Conservation (phyloP, 2,329 filamentous ascomycete genomes). For the Colletotrichum noveboracense region DNA sequence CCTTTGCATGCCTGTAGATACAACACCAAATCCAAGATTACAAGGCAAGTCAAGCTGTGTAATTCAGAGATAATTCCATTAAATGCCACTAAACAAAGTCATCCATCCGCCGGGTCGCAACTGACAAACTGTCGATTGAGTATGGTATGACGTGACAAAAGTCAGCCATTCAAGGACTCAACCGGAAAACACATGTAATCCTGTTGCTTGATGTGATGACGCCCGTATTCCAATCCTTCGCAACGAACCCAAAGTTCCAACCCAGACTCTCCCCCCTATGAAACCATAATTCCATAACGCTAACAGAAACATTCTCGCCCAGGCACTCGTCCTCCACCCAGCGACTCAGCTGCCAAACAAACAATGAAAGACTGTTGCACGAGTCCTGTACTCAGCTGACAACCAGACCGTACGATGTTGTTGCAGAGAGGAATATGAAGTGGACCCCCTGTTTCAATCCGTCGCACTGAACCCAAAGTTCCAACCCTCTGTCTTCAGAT, state of each 20-base stretch:
- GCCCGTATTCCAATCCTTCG: too few species aligned
- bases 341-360: too few species aligned
- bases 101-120: background rate
- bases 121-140: background rate
- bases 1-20: background rate
- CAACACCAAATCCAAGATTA: background rate
- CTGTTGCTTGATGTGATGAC: too few species aligned
- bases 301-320: too few species aligned
- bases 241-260: too few species aligned
- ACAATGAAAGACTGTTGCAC: too few species aligned
- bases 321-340: too few species aligned
- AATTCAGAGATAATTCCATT: background rate
- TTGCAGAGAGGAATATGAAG: too few species aligned
- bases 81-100: background rate
- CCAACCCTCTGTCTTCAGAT: background rate
- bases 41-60: background rate
- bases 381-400: background rate
- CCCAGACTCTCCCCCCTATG: too few species aligned
- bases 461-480: background rate
- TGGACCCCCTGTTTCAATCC: background rate
- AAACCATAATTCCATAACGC: too few species aligned
- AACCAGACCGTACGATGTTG: background rate
- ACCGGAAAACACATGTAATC: background rate
- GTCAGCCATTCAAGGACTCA: background rate
- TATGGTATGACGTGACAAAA: background rate